phyloP scores from a whole-genome alignment of 164 flowering plant genomes.

The grape (Vitis vinifera) region ASM3070453v1 NC_081811.1:18207501-18208000 shows the following conservation, averaged over 20 bases:
- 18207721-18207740: constrained; percentile 23
- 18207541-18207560: no score
- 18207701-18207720: constrained; percentile 51
- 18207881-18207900: constrained; percentile 17
- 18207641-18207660: constrained; percentile 27
- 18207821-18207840: constrained; percentile 16
- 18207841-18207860: constrained; percentile 10
- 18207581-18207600: constrained; percentile 18
- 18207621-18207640: constrained; percentile 47
- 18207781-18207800: no score
- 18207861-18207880: constrained; percentile 7
- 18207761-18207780: no score
- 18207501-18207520: no score
- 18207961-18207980: constrained; percentile 27
- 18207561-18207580: no score
- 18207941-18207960: constrained; percentile 24
- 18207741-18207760: no score
- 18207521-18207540: no score
- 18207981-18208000: constrained; percentile 22
- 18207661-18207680: constrained; percentile 44
- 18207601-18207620: constrained; percentile 29
- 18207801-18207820: constrained; percentile 16
- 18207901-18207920: constrained; percentile 6
- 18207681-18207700: constrained; percentile 50
- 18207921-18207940: constrained; percentile 19